Evolutionary conservation across 2,329 filamentous ascomycete species (phyloP).

Genomic region (Phyllachora maydis): DNA sequence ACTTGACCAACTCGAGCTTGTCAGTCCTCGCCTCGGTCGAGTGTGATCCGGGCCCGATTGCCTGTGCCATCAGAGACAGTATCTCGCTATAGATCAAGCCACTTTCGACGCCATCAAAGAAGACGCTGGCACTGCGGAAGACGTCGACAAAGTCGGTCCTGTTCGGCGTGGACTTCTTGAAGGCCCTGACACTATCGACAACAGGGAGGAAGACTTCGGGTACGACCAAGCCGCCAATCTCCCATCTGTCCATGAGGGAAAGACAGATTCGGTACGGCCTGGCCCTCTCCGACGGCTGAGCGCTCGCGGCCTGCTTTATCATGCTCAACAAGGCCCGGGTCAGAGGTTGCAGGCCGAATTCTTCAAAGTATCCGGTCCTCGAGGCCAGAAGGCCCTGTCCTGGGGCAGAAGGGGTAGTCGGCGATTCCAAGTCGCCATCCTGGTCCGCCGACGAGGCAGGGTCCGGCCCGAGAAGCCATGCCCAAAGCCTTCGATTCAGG

Average conservation of each 20-base stretch:
- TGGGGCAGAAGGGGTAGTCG: constrained; percentile 17
- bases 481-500: constrained; percentile 83
- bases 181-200: constrained; percentile 58
- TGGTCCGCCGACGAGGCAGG: constrained; percentile 24
- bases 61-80: constrained; percentile 41
- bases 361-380: constrained; percentile 64
- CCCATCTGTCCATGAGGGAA: constrained; percentile 95
- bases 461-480: constrained; percentile 79
- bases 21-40: constrained; percentile 27
- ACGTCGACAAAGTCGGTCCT: constrained; percentile 67
- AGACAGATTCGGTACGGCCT: constrained; percentile 80
- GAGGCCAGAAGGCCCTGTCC: constrained; percentile 26
- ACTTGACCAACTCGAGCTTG: constrained; percentile 54
- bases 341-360: constrained; percentile 55
- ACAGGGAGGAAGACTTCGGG: constrained; percentile 77
- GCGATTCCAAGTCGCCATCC: constrained; percentile 24
- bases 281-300: constrained; percentile 45
- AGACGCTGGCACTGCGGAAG: constrained; percentile 77
- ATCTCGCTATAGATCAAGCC: constrained; percentile 80
- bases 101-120: constrained; percentile 95
- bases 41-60: constrained; percentile 26
- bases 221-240: constrained; percentile 79
- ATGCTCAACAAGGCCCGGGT: constrained; percentile 56
- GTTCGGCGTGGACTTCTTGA: constrained; percentile 42
- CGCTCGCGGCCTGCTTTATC: constrained; percentile 35